These are phyloP conservation scores for Crithidia mellificae DNA, from an alignment of 208 protist genomes.

Conservation along the genomic window DNA sequence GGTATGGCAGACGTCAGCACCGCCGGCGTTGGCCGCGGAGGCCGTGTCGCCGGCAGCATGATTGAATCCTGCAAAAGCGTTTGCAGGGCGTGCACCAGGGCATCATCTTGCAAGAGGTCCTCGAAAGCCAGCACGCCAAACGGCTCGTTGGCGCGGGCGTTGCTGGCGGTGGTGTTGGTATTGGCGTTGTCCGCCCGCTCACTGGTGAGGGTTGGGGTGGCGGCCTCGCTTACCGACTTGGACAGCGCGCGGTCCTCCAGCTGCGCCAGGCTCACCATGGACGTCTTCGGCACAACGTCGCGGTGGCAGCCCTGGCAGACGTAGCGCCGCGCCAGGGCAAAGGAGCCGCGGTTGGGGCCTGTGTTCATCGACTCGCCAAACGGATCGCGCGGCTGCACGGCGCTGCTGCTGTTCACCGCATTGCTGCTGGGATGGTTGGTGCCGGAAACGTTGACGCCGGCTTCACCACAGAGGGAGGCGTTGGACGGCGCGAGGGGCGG, in stretches of 20 bases:
- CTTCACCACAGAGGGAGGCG: background rate
- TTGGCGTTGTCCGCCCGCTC: background rate
- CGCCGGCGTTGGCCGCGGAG: slow-evolving; percentile 5
- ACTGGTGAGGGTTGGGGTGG: background rate
- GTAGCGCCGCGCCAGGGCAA: slow-evolving; percentile 14
- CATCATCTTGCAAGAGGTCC: slow-evolving; percentile 31
- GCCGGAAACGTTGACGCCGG: background rate
- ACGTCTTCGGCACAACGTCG: slow-evolving; percentile 23
- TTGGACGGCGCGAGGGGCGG: slow-evolving; percentile 6
- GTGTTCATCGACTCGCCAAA: slow-evolving; percentile 8
- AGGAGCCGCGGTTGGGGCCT: background rate
- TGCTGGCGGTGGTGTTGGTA: background rate
- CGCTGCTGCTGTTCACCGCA: background rate
- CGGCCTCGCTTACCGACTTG: slow-evolving; percentile 3
- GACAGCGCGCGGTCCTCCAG: slow-evolving; percentile 10
- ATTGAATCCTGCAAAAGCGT: slow-evolving; percentile 20
- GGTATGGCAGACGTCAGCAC: background rate
- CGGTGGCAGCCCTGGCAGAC: slow-evolving; percentile 26
- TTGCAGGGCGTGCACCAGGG: slow-evolving; percentile 22
- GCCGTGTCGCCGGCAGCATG: slow-evolving; percentile 29
- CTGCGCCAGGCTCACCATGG: slow-evolving; percentile 14
- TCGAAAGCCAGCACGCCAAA: slow-evolving; percentile 22
- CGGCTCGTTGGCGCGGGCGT: background rate
- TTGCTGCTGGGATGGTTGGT: too few species aligned
- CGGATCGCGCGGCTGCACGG: background rate